A percentile compares a stretch with the other conserved stretches of the same genome.
Conservation (phyloP, 176 grass and related monocot genomes). For the Chrysopogon serrulatus region DNA sequence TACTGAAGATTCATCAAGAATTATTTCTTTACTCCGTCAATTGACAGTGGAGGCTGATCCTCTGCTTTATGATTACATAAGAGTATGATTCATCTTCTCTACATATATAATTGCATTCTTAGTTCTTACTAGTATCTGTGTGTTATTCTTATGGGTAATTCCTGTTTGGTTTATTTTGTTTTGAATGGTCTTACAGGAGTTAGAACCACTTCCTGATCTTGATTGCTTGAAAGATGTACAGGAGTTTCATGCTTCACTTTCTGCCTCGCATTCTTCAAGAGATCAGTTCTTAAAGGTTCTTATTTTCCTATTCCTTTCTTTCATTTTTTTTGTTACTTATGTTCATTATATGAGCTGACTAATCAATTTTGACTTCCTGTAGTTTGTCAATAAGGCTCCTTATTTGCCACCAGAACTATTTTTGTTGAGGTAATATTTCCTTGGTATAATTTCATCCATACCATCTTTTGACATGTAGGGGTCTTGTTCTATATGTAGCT, state of each 20-base stretch:
- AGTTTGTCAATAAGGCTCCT: constrained; percentile 86
- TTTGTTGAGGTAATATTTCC: constrained; percentile 58
- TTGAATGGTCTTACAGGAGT: constrained; percentile 52
- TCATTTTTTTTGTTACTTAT: neutral
- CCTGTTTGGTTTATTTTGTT: constrained; percentile 20
- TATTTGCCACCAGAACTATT: constrained; percentile 69
- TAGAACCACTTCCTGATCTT: constrained; percentile 77
- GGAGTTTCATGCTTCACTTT: constrained; percentile 69
- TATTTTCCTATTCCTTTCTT: constrained; percentile 3
- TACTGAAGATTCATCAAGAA: constrained; percentile 45
- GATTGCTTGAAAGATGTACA: constrained; percentile 87
- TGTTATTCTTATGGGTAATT: constrained; percentile 15
- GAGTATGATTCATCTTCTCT: constrained; percentile 52
- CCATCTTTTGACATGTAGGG: neutral
- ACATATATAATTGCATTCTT: constrained; percentile 5
- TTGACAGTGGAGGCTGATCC: constrained; percentile 74
- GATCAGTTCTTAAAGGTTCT: constrained; percentile 86
- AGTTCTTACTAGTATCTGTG: neutral
- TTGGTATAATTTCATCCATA: neutral
- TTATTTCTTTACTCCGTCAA: constrained; percentile 77
- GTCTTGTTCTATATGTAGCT: neutral
- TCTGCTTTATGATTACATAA: constrained; percentile 84
- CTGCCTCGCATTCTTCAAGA: constrained; percentile 54
- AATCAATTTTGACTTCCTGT: constrained; percentile 29
- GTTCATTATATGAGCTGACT: constrained; percentile 22